These are phyloP conservation scores for Fusarium chaquense DNA, from an alignment of 2,329 filamentous ascomycete genomes.

Conservation along the genomic window DNA sequence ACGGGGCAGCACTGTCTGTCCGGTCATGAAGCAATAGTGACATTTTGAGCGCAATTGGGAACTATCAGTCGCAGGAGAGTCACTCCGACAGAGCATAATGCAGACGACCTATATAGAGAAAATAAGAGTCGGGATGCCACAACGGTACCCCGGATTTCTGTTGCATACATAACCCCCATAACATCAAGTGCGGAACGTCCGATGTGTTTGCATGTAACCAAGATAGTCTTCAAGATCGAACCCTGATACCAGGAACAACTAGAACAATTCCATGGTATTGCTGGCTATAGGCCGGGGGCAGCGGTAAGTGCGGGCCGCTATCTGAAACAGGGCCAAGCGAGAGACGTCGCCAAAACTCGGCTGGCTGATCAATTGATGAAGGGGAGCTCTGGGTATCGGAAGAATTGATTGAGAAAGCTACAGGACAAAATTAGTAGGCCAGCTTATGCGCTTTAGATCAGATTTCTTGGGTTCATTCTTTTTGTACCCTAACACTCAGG, in stretches of 20 bases:
- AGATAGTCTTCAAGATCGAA: neutral
- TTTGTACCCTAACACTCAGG: too few species aligned
- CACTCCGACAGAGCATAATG: conserved; percentile 28
- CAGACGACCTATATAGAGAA: conserved; percentile 41
- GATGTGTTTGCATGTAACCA: neutral
- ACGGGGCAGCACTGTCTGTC: conserved; percentile 15
- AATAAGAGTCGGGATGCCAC: conserved; percentile 33
- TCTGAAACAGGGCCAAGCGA: conserved; percentile 28
- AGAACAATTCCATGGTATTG: neutral
- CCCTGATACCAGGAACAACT: neutral
- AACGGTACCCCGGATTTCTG: conserved; percentile 3
- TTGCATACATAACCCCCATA: neutral
- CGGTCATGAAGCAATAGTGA: conserved; percentile 25
- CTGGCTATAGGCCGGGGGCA: conserved; percentile 3
- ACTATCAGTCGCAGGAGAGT: conserved; percentile 30
- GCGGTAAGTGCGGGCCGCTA: conserved; percentile 5
- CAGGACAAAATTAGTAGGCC: too few species aligned
- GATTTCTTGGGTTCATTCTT: too few species aligned
- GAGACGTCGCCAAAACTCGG: conserved; percentile 11
- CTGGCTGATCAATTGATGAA: conserved; percentile 9
- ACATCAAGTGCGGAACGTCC: neutral
- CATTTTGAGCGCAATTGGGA: conserved; percentile 38
- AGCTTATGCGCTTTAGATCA: too few species aligned
- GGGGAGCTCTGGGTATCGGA: neutral
- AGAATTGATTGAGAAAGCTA: too few species aligned